Conservation (phyloP, 2,329 filamentous ascomycete species). For the Calonectria pauciramosa region DNA sequence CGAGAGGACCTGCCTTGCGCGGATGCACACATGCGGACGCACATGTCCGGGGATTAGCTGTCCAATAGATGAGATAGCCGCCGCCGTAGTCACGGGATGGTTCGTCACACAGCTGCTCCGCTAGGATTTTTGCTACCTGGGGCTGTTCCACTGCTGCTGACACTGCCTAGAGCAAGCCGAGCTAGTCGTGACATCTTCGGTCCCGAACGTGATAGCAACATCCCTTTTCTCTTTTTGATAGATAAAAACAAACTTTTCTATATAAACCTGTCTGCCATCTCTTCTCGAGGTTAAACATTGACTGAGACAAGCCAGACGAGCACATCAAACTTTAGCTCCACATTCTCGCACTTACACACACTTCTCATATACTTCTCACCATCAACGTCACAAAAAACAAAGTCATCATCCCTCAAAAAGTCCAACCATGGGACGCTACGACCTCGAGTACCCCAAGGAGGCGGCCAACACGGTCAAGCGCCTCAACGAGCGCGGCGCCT, state of each 20-base stretch:
- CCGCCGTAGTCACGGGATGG: not conserved
- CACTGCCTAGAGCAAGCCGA: not conserved
- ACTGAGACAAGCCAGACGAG: not conserved
- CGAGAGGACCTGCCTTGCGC: not conserved
- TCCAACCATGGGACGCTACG: conserved; percentile 51
- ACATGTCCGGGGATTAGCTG: not conserved
- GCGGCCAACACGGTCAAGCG: conserved; percentile 76
- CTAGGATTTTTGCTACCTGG: conserved; percentile 12
- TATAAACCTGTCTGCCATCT: conserved; percentile 2
- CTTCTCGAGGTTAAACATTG: not conserved
- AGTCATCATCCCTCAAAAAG: not conserved
- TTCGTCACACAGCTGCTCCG: conserved; percentile 12
- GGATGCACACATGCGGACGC: not conserved
- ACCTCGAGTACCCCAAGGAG: conserved; percentile 73
- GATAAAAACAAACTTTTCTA: not conserved
- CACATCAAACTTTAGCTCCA: not conserved
- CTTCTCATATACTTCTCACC: not conserved
- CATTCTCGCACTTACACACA: not conserved
- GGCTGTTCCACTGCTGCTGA: conserved; percentile 3
- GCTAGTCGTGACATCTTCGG: conserved; percentile 12
- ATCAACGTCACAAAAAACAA: not conserved
- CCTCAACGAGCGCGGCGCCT: conserved; percentile 74
- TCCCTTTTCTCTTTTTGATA: not conserved
- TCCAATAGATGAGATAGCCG: not conserved
- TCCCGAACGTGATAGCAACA: conserved; percentile 13